Evolutionary conservation across 352 stramenopile species (phyloP).

Genomic region (Globisporangium takayamanum): DNA sequence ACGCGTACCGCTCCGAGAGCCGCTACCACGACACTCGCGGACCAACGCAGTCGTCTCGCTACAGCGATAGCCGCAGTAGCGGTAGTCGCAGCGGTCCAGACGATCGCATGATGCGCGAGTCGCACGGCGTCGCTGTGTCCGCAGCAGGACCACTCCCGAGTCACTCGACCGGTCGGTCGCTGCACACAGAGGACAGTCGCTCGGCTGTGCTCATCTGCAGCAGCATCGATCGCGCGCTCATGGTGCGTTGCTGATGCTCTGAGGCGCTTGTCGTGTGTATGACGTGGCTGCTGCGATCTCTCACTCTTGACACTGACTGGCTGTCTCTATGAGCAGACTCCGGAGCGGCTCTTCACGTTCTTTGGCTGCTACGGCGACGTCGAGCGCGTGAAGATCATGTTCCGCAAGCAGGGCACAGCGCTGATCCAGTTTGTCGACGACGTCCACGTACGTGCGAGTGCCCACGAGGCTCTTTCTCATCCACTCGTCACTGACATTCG

Average conservation of each 20-base stretch:
- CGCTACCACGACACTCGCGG: slow-evolving; percentile 3
- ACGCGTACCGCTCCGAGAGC: slow-evolving; percentile 10
- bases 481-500: not conserved
- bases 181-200: slow-evolving; percentile 44
- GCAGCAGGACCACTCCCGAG: slow-evolving; percentile 24
- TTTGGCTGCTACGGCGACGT: slow-evolving; percentile 84
- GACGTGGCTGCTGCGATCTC: too few species aligned
- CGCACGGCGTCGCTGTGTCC: slow-evolving; percentile 1
- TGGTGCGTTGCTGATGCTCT: slow-evolving; percentile 31
- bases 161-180: slow-evolving; percentile 58
- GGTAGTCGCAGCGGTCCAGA: not conserved
- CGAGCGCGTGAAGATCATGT: slow-evolving; percentile 84
- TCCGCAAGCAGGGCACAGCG: slow-evolving; percentile 75
- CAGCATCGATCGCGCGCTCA: slow-evolving; percentile 61
- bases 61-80: not conserved
- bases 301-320: not conserved
- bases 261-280: not conserved
- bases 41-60: slow-evolving; percentile 1
- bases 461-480: not conserved
- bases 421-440: slow-evolving; percentile 78
- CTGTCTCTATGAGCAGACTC: slow-evolving; percentile 24
- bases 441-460: slow-evolving; percentile 41
- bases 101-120: slow-evolving; percentile 16
- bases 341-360: slow-evolving; percentile 67
- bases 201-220: slow-evolving; percentile 81